Evolutionary conservation across 163 green algal genomes (phyloP).

Genomic region (Chloroidium sp.): DNA sequence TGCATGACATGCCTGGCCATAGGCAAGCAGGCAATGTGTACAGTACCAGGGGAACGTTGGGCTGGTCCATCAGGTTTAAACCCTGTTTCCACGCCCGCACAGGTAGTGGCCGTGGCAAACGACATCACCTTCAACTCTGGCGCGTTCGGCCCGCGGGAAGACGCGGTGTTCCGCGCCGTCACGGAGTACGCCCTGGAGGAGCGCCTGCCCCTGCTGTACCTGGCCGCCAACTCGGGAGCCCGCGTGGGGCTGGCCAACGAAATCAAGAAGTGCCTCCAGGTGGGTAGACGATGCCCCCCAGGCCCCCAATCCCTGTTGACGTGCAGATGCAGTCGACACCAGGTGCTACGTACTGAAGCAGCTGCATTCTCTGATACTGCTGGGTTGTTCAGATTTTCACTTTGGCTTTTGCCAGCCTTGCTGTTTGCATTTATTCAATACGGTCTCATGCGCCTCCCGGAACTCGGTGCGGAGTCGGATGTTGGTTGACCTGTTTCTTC

Average conservation of each 20-base stretch:
- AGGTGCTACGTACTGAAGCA: not conserved
- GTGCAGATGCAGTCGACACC: not conserved
- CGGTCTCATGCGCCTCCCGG: too few relatives aligned
- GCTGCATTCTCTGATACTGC: too few relatives aligned
- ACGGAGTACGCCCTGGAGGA: constrained; percentile 65
- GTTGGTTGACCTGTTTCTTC: too few relatives aligned
- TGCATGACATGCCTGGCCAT: too few relatives aligned
- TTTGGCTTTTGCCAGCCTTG: too few relatives aligned
- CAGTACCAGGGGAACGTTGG: too few relatives aligned
- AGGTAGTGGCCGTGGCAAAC: constrained; percentile 87
- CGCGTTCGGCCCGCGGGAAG: constrained; percentile 84
- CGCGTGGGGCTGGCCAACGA: constrained; percentile 81
- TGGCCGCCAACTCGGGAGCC: constrained; percentile 90
- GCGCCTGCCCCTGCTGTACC: constrained; percentile 85
- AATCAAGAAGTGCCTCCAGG: constrained; percentile 58
- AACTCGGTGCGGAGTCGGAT: too few relatives aligned
- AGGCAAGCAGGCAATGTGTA: too few relatives aligned
- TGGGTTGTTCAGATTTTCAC: not conserved
- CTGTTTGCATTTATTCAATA: too few relatives aligned
- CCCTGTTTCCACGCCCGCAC: not conserved
- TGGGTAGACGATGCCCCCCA: constrained; percentile 1
- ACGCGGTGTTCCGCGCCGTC: constrained; percentile 80
- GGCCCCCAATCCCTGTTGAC: not conserved
- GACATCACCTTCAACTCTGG: constrained; percentile 89
- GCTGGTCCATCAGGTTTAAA: too few relatives aligned